Evolutionary conservation across 768 basidiomycete species (phyloP).

Genomic region (Suillus alpinus): DNA sequence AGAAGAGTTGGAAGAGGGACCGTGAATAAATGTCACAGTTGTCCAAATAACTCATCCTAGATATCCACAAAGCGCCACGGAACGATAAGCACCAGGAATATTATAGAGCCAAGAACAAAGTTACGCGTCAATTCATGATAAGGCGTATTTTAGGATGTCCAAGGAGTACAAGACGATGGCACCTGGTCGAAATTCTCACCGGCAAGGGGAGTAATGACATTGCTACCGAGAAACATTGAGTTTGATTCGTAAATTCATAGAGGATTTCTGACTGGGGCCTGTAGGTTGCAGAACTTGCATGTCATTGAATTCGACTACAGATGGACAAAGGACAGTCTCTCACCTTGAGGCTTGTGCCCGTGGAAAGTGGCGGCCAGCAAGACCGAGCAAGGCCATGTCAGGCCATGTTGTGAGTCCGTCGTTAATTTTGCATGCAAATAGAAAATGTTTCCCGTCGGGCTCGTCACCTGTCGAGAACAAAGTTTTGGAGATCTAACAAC

Average conservation of each 20-base stretch:
- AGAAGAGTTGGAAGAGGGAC: background rate
- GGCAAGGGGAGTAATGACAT: background rate
- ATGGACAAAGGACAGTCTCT: background rate
- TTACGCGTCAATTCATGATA: background rate
- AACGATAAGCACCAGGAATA: background rate
- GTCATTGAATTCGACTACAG: background rate
- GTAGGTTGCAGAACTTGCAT: background rate
- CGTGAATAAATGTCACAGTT: background rate
- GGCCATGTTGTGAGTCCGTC: background rate
- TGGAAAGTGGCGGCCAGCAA: background rate
- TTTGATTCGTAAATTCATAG: background rate
- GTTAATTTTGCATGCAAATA: background rate
- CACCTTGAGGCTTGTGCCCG: no score
- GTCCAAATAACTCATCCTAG: background rate
- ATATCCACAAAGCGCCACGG: background rate
- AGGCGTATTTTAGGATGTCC: slow-evolving; percentile 2
- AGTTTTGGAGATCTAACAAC: background rate
- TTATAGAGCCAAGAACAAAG: background rate
- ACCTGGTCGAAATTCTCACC: background rate
- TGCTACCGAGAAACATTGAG: background rate
- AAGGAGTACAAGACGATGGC: background rate
- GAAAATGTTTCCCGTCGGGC: no score
- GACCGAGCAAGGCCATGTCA: background rate
- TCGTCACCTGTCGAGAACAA: background rate
- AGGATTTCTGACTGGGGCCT: background rate